Percentiles rank a stretch among this genome's conserved stretches.
Evolutionary conservation across 176 grass and related monocot genomes (phyloP).

Genomic region (Oryza rufipogon): DNA sequence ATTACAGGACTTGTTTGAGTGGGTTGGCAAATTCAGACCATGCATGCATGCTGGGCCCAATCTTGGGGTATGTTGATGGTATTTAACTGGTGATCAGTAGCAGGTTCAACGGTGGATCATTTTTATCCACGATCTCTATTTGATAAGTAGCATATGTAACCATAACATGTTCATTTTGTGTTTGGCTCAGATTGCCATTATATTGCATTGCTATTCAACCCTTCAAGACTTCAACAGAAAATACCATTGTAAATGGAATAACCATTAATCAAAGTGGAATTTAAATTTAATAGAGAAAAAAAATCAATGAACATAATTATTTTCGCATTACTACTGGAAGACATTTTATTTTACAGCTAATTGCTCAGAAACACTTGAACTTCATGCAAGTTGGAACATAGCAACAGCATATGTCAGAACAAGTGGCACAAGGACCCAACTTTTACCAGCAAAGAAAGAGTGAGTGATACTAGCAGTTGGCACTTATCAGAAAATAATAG

Average conservation of each 20-base stretch:
- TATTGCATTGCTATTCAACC: neutral
- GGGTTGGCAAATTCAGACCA: neutral
- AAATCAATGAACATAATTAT: neutral
- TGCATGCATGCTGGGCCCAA: neutral
- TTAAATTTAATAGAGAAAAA: neutral
- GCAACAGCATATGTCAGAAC: neutral
- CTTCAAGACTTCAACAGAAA: neutral
- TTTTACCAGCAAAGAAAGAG: constrained; percentile 14
- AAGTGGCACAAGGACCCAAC: neutral
- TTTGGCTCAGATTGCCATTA: constrained; percentile 16
- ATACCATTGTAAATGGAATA: neutral
- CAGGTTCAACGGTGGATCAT: neutral
- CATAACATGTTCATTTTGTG: constrained; percentile 4
- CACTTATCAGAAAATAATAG: neutral
- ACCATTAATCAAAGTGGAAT: neutral
- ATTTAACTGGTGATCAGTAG: neutral
- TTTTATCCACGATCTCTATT: constrained; percentile 18
- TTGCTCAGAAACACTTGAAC: neutral
- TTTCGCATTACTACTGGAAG: neutral
- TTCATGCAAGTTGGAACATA: neutral
- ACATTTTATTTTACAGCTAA: neutral
- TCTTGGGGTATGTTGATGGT: neutral
- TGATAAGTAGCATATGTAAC: constrained; percentile 4
- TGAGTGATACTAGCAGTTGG: neutral
- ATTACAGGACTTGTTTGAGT: neutral